These are phyloP conservation scores for Xerocomus potaroensis DNA, from an alignment of 768 basidiomycete species.

Conservation along the genomic window DNA sequence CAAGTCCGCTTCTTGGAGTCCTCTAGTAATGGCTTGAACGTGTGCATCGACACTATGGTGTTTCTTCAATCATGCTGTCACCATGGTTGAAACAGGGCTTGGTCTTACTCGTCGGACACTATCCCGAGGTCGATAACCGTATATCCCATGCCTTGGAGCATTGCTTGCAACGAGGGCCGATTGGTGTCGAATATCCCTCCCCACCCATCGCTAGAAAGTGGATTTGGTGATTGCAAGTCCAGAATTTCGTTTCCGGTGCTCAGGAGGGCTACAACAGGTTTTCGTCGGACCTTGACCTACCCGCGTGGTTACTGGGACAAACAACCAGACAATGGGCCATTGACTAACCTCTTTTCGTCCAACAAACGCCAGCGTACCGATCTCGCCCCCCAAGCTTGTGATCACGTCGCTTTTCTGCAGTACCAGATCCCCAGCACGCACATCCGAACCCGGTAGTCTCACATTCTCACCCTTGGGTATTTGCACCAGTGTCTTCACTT, in stretches of 20 bases:
- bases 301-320: neutral
- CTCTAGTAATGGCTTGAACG: constrained; percentile 50
- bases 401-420: constrained; percentile 60
- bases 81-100: neutral
- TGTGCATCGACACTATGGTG: constrained; percentile 48
- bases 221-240: constrained; percentile 49
- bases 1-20: constrained; percentile 63
- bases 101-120: constrained; percentile 61
- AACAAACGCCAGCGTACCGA: constrained; percentile 79
- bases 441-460: constrained; percentile 70
- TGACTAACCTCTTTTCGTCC: constrained; percentile 60
- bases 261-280: constrained; percentile 73
- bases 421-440: constrained; percentile 60
- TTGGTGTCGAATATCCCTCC: constrained; percentile 84
- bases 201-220: constrained; percentile 43
- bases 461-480: constrained; percentile 68
- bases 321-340: neutral
- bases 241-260: constrained; percentile 85
- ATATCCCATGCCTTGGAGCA: constrained; percentile 70
- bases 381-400: constrained; percentile 68
- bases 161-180: constrained; percentile 69
- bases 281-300: constrained; percentile 66
- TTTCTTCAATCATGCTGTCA: neutral
- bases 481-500: constrained; percentile 63
- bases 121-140: constrained; percentile 79